These are phyloP conservation scores for Allium cepa DNA, from an alignment of 106 monocot genomes.

Conservation along the genomic window DNA sequence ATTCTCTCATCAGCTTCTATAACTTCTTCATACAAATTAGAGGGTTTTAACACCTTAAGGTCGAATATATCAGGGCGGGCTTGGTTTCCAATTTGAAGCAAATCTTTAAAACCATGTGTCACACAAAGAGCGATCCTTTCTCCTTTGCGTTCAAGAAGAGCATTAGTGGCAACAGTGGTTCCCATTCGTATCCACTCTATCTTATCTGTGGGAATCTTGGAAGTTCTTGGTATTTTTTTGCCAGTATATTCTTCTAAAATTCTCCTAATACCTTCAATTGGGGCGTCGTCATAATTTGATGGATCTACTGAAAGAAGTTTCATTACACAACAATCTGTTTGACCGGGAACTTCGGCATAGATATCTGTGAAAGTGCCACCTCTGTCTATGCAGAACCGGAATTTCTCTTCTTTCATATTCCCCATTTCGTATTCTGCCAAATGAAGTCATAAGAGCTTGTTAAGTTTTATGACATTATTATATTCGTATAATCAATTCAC, in stretches of 20 bases:
- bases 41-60: constrained; percentile 73
- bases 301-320: constrained; percentile 95
- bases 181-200: constrained; percentile 99
- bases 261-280: constrained; percentile 80
- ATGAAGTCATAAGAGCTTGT: background rate
- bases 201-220: constrained; percentile 82
- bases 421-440: constrained; percentile 35
- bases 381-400: constrained; percentile 93
- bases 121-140: constrained; percentile 94
- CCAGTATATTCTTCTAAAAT: constrained; percentile 71
- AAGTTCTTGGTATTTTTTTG: constrained; percentile 51
- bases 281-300: constrained; percentile 88
- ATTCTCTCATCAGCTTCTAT: constrained; percentile 92
- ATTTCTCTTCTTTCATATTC: constrained; percentile 38
- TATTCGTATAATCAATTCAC: no score
- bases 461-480: no score
- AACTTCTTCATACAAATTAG: constrained; percentile 90
- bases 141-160: constrained; percentile 90
- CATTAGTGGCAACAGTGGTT: constrained; percentile 94
- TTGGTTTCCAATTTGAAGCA: constrained; percentile 97
- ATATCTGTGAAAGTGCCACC: constrained; percentile 98
- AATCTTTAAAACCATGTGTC: constrained; percentile 70
- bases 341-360: constrained; percentile 82
- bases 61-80: constrained; percentile 89
- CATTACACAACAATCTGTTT: constrained; percentile 46